A percentile compares a stretch with the other conserved stretches of the same genome.
Evolutionary conservation across 805 yeast species (phyloP).

Genomic region (Candida incommunis): DNA sequence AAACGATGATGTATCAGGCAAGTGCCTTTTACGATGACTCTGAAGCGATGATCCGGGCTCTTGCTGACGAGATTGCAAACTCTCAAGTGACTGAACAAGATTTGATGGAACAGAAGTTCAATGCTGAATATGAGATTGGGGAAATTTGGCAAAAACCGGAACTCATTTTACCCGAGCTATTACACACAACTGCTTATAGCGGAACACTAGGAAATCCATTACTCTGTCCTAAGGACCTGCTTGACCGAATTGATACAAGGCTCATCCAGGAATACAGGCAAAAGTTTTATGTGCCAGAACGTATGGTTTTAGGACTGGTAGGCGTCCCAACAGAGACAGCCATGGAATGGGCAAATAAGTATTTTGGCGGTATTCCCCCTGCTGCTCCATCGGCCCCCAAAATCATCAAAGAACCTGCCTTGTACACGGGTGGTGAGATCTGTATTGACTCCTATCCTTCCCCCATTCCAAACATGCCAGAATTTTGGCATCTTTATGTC

Average conservation of each 20-base stretch:
- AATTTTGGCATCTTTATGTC: constrained; percentile 70
- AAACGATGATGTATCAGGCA: constrained; percentile 85
- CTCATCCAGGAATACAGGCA: constrained; percentile 48
- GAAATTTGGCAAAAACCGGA: constrained; percentile 80
- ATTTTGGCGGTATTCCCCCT: constrained; percentile 48
- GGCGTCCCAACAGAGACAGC: constrained; percentile 70
- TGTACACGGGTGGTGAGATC: constrained; percentile 47
- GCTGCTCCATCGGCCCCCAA: constrained; percentile 5
- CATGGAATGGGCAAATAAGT: constrained; percentile 40
- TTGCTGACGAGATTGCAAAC: constrained; percentile 62
- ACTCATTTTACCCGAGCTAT: constrained; percentile 72
- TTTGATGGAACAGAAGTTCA: constrained; percentile 52
- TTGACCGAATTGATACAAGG: constrained; percentile 38
- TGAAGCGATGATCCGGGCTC: constrained; percentile 58
- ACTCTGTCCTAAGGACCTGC: constrained; percentile 59
- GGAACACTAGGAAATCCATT: constrained; percentile 78
- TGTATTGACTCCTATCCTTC: constrained; percentile 34
- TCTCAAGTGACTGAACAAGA: constrained; percentile 62
- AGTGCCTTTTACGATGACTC: constrained; percentile 82
- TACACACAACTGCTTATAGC: constrained; percentile 71
- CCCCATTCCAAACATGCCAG: constrained; percentile 56
- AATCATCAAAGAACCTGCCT: constrained; percentile 23
- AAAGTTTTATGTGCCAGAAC: constrained; percentile 60
- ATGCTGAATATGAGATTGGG: constrained; percentile 68
- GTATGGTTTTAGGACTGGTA: constrained; percentile 72